A percentile compares a stretch with the other conserved stretches of the same genome.
Evolutionary conservation across 768 basidiomycete species (phyloP).

Genomic region (Hortiboletus flavorubellus): DNA sequence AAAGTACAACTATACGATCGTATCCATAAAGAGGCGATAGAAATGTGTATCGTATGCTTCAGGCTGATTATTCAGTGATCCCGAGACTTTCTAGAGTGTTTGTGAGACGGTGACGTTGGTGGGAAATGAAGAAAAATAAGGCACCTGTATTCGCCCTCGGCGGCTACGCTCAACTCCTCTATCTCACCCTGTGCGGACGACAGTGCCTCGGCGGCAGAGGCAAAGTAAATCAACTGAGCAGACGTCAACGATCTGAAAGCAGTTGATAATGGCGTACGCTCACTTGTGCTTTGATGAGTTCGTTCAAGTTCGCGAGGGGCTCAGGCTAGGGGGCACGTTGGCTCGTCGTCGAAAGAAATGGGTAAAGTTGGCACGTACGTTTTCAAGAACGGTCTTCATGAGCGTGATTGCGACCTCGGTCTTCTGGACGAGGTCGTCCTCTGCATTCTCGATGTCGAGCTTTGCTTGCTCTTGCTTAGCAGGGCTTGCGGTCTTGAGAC

Average conservation of each 20-base stretch:
- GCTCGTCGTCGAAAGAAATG: background rate
- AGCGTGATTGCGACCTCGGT: conserved; percentile 95
- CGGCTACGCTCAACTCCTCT: conserved; percentile 88
- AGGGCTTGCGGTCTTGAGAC: conserved; percentile 74
- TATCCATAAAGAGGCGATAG: conserved; percentile 9
- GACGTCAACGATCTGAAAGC: conserved; percentile 3
- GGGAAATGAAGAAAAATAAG: background rate
- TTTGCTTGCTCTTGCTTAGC: conserved; percentile 87
- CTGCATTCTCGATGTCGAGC: conserved; percentile 88
- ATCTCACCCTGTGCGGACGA: conserved; percentile 86
- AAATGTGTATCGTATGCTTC: background rate
- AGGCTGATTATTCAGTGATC: conserved; percentile 59
- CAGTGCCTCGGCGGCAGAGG: conserved; percentile 75
- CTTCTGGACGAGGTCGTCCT: conserved; percentile 95
- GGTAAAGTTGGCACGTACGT: conserved; percentile 52
- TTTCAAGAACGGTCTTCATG: conserved; percentile 98
- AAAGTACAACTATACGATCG: conserved; percentile 12
- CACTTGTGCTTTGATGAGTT: conserved; percentile 87
- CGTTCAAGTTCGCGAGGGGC: conserved; percentile 90
- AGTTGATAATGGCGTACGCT: conserved; percentile 6
- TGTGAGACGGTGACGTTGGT: conserved; percentile 3
- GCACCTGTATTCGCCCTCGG: conserved; percentile 93
- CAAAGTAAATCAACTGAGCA: conserved; percentile 63
- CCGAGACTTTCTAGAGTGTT: conserved; percentile 67
- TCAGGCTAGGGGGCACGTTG: conserved; percentile 66